Evolutionary conservation across 805 yeast species (phyloP).

Genomic region (Metschnikowia dekortorum): DNA sequence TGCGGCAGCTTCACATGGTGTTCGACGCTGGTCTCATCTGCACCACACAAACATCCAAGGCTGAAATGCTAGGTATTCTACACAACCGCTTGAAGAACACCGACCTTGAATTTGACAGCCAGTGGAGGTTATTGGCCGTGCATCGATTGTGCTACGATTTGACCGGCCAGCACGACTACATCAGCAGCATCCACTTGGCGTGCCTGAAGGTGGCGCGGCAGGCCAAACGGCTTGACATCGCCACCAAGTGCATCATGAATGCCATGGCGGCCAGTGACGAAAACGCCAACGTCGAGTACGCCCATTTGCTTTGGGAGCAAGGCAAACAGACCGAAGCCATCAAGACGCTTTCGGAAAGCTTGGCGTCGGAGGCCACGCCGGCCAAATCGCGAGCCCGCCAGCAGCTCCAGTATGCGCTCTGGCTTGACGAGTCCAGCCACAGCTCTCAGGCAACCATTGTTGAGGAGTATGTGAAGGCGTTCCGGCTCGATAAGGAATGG

Average conservation of each 20-base stretch:
- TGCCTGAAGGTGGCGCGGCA: constrained; percentile 65
- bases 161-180: constrained; percentile 31
- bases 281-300: constrained; percentile 66
- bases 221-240: constrained; percentile 64
- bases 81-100: constrained; percentile 28
- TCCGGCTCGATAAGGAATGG: constrained; percentile 52
- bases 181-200: constrained; percentile 47
- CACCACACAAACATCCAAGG: constrained; percentile 9
- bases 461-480: constrained; percentile 60
- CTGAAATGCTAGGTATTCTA: constrained; percentile 20
- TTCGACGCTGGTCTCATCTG: constrained; percentile 31
- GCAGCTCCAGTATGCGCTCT: constrained; percentile 76
- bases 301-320: constrained; percentile 82
- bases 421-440: constrained; percentile 85
- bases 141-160: constrained; percentile 45
- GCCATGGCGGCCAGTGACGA: constrained; percentile 44
- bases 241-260: constrained; percentile 62
- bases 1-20: constrained; percentile 35
- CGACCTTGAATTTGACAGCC: constrained; percentile 49
- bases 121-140: constrained; percentile 55
- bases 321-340: constrained; percentile 86
- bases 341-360: constrained; percentile 49
- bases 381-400: constrained; percentile 34
- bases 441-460: constrained; percentile 71
- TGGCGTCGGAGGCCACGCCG: constrained; percentile 15